A percentile compares a stretch with the other conserved stretches of the same genome.
These are phyloP conservation scores for Gamsiella multidivaricata DNA, from an alignment of 192 early-diverging fungal species.

Conservation along the genomic window DNA sequence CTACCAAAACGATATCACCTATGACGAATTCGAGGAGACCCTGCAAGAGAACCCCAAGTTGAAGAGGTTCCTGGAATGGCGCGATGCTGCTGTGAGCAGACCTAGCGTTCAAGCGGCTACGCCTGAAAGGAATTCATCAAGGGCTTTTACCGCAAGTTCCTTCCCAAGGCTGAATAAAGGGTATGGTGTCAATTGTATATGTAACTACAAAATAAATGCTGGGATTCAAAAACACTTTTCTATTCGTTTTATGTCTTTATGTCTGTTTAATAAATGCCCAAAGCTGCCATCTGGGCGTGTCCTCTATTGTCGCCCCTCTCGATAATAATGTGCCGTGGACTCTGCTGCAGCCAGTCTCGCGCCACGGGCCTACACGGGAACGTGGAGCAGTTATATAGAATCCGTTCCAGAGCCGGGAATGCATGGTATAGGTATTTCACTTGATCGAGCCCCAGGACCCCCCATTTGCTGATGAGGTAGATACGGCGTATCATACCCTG, in stretches of 20 bases:
- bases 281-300: no score
- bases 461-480: no score
- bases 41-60: slow-evolving; percentile 12
- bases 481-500: no score
- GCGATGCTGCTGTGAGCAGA: background rate
- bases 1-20: slow-evolving; percentile 3
- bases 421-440: slow-evolving; percentile 15
- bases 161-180: slow-evolving; percentile 11
- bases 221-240: no score
- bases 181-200: background rate
- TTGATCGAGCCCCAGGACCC: background rate
- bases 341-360: slow-evolving; percentile 2
- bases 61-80: slow-evolving; percentile 21
- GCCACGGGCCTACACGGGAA: slow-evolving; percentile 7
- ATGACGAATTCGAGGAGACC: slow-evolving; percentile 2
- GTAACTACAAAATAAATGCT: background rate
- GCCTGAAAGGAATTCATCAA: background rate
- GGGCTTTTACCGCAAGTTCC: slow-evolving; percentile 12
- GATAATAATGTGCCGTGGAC: slow-evolving; percentile 7
- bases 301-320: background rate
- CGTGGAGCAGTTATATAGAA: slow-evolving; percentile 4
- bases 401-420: slow-evolving; percentile 17
- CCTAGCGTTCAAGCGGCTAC: slow-evolving; percentile 12
- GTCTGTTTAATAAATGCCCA: no score
- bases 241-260: no score